phyloP scores from a whole-genome alignment of 2,329 filamentous ascomycete genomes.

The Boeremia lycopersici region DNA sequence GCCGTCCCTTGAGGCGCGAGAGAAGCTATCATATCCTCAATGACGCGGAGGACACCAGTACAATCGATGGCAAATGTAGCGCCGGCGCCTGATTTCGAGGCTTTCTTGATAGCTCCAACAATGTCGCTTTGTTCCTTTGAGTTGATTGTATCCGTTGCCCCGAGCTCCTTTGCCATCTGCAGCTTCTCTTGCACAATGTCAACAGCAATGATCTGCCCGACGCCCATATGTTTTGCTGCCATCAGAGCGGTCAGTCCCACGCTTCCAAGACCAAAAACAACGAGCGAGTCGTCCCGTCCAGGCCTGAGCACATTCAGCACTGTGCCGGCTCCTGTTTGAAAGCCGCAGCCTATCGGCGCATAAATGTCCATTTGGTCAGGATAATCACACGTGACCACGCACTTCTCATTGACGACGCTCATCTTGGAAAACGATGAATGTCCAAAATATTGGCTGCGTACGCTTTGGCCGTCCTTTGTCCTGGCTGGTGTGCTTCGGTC shows the following conservation, averaged over 20 bases:
- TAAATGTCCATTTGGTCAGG: constrained; percentile 38
- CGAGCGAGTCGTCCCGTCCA: constrained; percentile 35
- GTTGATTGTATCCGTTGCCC: constrained; percentile 53
- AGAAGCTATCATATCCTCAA: constrained; percentile 11
- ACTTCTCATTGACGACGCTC: constrained; percentile 16
- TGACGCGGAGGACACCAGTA: constrained; percentile 18
- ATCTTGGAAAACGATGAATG: constrained; percentile 21
- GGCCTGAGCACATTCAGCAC: constrained; percentile 48
- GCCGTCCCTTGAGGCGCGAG: constrained; percentile 3
- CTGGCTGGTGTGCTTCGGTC: constrained; percentile 6
- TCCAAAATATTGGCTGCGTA: constrained; percentile 21
- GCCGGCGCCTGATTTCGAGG: constrained; percentile 25
- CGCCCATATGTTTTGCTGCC: constrained; percentile 42
- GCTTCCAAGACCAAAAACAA: constrained; percentile 50
- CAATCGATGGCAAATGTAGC: constrained; percentile 43
- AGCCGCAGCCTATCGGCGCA: constrained; percentile 52
- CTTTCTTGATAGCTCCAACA: constrained; percentile 32
- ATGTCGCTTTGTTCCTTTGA: constrained; percentile 35
- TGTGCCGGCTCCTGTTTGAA: constrained; percentile 53
- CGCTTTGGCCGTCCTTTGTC: background rate
- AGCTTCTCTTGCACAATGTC: constrained; percentile 53
- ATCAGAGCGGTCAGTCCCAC: constrained; percentile 52
- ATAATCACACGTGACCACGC: constrained; percentile 27
- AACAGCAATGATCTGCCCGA: constrained; percentile 51
- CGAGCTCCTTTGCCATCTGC: constrained; percentile 51